Base-by-base conservation (phyloP, 192 early-diverging fungal genomes). In the Glomus cerebriforme region DNA sequence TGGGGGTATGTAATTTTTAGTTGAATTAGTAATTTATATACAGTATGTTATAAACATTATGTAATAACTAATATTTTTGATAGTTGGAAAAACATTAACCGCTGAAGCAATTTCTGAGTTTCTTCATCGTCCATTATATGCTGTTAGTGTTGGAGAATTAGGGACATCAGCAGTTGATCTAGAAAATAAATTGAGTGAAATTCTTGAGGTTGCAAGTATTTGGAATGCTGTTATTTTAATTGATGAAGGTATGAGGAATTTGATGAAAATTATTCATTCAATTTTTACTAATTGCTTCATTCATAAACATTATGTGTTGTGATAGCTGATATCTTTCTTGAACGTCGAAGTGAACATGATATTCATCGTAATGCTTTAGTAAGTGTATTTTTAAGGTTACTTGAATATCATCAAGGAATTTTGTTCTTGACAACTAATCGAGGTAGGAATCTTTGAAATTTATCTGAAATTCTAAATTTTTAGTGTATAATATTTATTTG, bases 351-450 rank as follows among this genome's bases (percentile, higher is more conserved):
- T 13, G 75, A 75, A 6, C 70, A 71, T 63, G 90, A 91, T 39
- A 78, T 91, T 9, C 32, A 86, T 8, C 78, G 87, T 9, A 91
- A 89, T 76, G 86, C 88, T 43, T 83, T 90, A 81, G 89, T 90
- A 4, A 82, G 87, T 58, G 86, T 91, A 43, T 86, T 91, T 82
- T 81, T 91, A 24, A 77, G 88, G 13, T 66, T 91, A 47, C 66
- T 91, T 15, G 90, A 91, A 76, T 91, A 91, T 77, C 87, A 91
- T 59, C 85, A 82, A 45, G 90, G 90, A 7, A 91, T 91, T 59
- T 79, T 91, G 19, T 91, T 91, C 76, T 76, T 91, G 29, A 91
- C 90, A 13, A 91, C 89, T 6, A 91, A 91, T 74, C 73, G 90
- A 17, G 90, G 90, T 9, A 29, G 29, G n/a, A 80, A 83, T n/a